A percentile compares a stretch with the other conserved stretches of the same genome.
Evolutionary conservation across 192 early-diverging fungal species (phyloP).

Genomic region (Podila clonocystis): DNA sequence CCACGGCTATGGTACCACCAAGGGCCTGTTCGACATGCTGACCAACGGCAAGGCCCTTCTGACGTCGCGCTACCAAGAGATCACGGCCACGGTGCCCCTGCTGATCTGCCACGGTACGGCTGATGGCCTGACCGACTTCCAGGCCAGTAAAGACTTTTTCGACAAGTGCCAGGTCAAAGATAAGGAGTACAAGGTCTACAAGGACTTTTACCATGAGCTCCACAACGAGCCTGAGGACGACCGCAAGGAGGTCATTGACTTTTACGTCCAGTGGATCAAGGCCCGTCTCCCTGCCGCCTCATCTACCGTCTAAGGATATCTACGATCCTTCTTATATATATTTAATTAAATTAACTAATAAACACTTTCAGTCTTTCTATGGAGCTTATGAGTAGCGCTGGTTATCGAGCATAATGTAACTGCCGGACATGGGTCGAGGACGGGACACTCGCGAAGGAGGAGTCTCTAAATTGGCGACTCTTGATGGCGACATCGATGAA

Average conservation of each 20-base stretch:
- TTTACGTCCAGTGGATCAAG: constrained; percentile 58
- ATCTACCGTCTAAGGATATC: neutral
- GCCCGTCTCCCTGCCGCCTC: constrained; percentile 14
- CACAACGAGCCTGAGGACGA: constrained; percentile 52
- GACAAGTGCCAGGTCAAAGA: constrained; percentile 52
- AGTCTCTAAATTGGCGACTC: too few species aligned
- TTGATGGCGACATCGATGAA: neutral
- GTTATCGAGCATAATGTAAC: neutral
- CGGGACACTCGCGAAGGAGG: neutral
- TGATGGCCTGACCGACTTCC: constrained; percentile 58
- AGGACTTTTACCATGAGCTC: constrained; percentile 34
- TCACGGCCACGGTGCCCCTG: constrained; percentile 56
- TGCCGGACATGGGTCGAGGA: neutral
- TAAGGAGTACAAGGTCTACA: constrained; percentile 52
- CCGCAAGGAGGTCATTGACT: constrained; percentile 50
- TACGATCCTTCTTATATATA: too few species aligned
- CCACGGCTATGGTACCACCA: constrained; percentile 59
- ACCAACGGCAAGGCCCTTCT: constrained; percentile 58
- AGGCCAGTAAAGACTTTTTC: constrained; percentile 51
- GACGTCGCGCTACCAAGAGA: constrained; percentile 33
- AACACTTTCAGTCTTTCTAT: neutral
- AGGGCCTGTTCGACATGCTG: constrained; percentile 60
- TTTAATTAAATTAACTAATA: neutral
- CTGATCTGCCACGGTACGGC: constrained; percentile 62
- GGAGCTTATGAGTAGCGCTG: neutral